These are phyloP conservation scores for Yamadazyma diddensiae DNA, from an alignment of 1,139 yeast species.

Conservation along the genomic window DNA sequence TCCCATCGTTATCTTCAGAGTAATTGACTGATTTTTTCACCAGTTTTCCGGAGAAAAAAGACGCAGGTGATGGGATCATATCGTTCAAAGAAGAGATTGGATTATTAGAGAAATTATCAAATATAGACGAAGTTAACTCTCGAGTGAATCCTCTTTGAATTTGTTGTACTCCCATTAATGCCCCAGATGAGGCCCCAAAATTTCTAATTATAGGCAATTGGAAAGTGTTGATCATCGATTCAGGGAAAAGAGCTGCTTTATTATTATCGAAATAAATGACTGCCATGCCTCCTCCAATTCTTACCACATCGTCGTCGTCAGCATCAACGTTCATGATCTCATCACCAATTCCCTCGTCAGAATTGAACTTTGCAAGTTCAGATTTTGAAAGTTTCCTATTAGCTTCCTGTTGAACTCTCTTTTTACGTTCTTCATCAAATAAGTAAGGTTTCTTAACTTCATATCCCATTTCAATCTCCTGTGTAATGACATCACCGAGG, in stretches of 20 bases:
- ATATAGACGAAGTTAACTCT: constrained; percentile 25
- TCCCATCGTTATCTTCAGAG: constrained; percentile 11
- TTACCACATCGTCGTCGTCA: constrained; percentile 30
- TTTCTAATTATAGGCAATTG: constrained; percentile 40
- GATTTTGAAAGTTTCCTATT: constrained; percentile 7
- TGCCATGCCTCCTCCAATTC: constrained; percentile 27
- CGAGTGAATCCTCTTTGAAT: constrained; percentile 39
- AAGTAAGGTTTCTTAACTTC: constrained; percentile 29
- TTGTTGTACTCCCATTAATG: constrained; percentile 33
- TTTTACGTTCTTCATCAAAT: constrained; percentile 16
- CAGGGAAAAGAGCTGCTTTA: constrained; percentile 40
- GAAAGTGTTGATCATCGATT: constrained; percentile 28
- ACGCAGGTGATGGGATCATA: constrained; percentile 28
- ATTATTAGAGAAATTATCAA: constrained; percentile 24
- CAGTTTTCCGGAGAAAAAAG: constrained; percentile 15
- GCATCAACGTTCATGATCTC: constrained; percentile 8
- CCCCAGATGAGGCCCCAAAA: constrained; percentile 31
- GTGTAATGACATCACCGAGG: constrained; percentile 47
- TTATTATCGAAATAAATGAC: constrained; percentile 32
- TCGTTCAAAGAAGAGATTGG: constrained; percentile 32
- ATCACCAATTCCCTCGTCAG: constrained; percentile 10
- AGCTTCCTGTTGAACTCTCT: constrained; percentile 1
- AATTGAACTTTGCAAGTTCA: constrained; percentile 14
- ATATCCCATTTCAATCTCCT: constrained; percentile 60
- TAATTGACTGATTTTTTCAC: constrained; percentile 12